These are phyloP conservation scores for Zea mays DNA, from an alignment of 176 grass and related monocot genomes.

Conservation along the genomic window DNA sequence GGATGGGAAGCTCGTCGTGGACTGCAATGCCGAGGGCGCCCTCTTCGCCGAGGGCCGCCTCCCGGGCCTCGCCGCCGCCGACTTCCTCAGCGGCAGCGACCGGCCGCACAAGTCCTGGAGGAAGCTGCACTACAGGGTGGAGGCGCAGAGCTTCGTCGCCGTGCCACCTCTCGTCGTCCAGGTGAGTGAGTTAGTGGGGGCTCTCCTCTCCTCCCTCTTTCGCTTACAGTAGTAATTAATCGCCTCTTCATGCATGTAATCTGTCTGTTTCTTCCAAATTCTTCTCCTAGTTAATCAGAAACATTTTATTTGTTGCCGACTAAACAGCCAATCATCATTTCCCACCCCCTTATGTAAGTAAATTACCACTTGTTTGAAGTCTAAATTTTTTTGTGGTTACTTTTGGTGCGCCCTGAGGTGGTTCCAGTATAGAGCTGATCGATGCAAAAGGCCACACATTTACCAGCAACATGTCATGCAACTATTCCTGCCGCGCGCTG, in stretches of 20 bases:
- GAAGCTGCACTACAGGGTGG: conserved; percentile 74
- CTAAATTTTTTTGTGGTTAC: not conserved
- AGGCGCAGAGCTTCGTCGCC: conserved; percentile 61
- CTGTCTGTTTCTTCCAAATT: not conserved
- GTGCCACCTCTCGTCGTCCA: conserved; percentile 86
- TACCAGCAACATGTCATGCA: not conserved
- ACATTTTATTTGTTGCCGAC: not conserved
- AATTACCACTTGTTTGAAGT: not conserved
- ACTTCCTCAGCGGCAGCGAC: conserved; percentile 40
- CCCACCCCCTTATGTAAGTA: not conserved
- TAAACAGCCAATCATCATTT: not conserved
- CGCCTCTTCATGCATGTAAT: not conserved
- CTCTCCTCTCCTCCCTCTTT: not conserved
- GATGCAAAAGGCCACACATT: not conserved
- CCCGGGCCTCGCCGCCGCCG: conserved; percentile 45
- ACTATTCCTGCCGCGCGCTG: not conserved
- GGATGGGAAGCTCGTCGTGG: conserved; percentile 59
- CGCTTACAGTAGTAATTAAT: not conserved
- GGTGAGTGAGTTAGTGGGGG: conserved; percentile 30
- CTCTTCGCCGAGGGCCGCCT: conserved; percentile 58
- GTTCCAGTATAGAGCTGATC: not conserved
- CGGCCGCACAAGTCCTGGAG: conserved; percentile 77
- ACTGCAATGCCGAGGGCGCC: conserved; percentile 86
- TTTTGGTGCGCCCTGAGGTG: not conserved
- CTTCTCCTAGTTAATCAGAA: not conserved